Base-by-base conservation (phyloP, 2,329 filamentous ascomycete genomes). In the Aspergillus ustus region DNA sequence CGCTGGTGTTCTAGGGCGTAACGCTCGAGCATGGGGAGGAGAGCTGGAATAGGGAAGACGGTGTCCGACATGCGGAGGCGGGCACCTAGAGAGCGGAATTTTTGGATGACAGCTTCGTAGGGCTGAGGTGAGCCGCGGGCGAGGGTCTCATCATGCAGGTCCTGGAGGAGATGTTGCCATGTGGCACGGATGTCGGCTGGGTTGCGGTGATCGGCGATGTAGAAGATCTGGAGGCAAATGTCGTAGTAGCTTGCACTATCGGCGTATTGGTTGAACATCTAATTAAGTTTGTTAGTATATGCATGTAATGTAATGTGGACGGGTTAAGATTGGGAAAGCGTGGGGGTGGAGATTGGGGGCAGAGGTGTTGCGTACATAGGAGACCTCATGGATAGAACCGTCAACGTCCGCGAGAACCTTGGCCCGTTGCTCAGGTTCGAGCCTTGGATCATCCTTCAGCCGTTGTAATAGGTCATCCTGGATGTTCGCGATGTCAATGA, bases 161-260 rank as follows among this genome's bases (percentile, higher is more conserved):
- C 85, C 61, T 91, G 85, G 64, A 99, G 87, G 20, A 97, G 83
- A 69, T 89, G 89, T 71, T 88, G 84, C 95, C 95, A 99, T 3
- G 92, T 96, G 45, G 89, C 84, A 58, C 86, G 85, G 70, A 99
- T 95, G 65, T 95, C 91, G 46, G 91, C 88, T 1, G 92, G 84
- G 71, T 94, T 96, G 69, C 94, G 90, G 81, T 96, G 92, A 76
- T 98, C 93, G 50, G 94, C 94, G 1, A 90, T 87, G 75, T 96
- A 90, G 81, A 93, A 98, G 71, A 99, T 97, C 62, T 94, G 84
- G 8, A 99, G 86, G 73, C 92, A 97, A 54, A 99, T 86, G 74
- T 98, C 95, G 78, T 93, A 94, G 82, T 99, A 99, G 53, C 88
- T 90, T 2, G 92, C 95, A 71, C 92, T 89, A 72, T 97, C 93